phyloP scores from a whole-genome alignment of 331 rosid genomes.

The Dryas integrifolia region DNA sequence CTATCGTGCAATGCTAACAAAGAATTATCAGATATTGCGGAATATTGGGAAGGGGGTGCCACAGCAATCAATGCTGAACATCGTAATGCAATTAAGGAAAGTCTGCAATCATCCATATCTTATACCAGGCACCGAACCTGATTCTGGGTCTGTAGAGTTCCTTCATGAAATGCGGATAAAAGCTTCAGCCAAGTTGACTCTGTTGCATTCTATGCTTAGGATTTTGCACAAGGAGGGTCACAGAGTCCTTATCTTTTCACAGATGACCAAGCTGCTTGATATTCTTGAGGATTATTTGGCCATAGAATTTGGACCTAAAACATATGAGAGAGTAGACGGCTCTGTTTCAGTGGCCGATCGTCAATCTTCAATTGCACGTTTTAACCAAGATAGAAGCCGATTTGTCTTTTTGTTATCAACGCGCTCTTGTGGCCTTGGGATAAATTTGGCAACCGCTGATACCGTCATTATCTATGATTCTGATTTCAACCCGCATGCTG shows the following conservation, averaged over 20 bases:
- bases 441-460: slow-evolving; percentile 98
- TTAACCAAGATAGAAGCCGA: slow-evolving; percentile 96
- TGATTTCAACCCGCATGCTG: slow-evolving; percentile 99
- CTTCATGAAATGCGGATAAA: slow-evolving; percentile 99
- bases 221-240: slow-evolving; percentile 78
- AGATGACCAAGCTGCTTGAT: slow-evolving; percentile 98
- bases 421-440: slow-evolving; percentile 98
- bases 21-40: slow-evolving; percentile 89
- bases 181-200: slow-evolving; percentile 96
- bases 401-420: slow-evolving; percentile 97
- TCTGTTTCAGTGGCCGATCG: slow-evolving; percentile 94
- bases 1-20: slow-evolving; percentile 98
- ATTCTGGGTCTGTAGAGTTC: slow-evolving; percentile 84
- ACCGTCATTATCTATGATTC: slow-evolving; percentile 98
- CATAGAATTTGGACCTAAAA: slow-evolving; percentile 94
- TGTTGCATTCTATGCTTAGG: slow-evolving; percentile 96
- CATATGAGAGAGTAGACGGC: slow-evolving; percentile 97
- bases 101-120: slow-evolving; percentile 99
- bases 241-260: slow-evolving; percentile 93
- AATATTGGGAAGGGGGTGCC: slow-evolving; percentile 97
- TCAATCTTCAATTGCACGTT: slow-evolving; percentile 89
- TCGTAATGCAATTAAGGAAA: slow-evolving; percentile 97
- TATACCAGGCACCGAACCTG: slow-evolving; percentile 98
- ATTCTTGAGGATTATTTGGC: slow-evolving; percentile 91
- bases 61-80: slow-evolving; percentile 94